phyloP scores from a whole-genome alignment of 2,329 filamentous ascomycete species.

The Coleophoma cylindrospora region DNA sequence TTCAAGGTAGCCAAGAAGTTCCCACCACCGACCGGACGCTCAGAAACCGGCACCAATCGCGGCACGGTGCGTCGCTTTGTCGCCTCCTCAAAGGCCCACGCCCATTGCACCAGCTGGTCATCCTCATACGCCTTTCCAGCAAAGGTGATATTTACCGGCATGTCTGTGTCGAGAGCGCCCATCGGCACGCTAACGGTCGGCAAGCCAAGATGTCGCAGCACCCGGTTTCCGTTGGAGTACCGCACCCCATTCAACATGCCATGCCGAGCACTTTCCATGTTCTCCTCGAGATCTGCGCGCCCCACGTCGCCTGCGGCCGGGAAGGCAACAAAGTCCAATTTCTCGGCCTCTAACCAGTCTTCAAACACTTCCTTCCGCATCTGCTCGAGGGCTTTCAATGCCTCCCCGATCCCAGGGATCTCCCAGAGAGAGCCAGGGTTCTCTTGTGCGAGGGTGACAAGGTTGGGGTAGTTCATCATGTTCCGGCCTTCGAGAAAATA shows the following conservation, averaged over 20 bases:
- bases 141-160: slow-evolving; percentile 50
- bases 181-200: slow-evolving; percentile 49
- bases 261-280: slow-evolving; percentile 25
- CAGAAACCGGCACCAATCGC: slow-evolving; percentile 1
- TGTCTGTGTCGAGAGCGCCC: slow-evolving; percentile 38
- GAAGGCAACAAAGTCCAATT: slow-evolving; percentile 41
- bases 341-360: slow-evolving; percentile 39
- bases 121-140: slow-evolving; percentile 44
- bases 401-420: slow-evolving; percentile 34
- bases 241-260: slow-evolving; percentile 44
- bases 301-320: slow-evolving; percentile 47
- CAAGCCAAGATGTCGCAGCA: slow-evolving; percentile 47
- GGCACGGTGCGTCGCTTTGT: slow-evolving; percentile 1
- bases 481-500: neutral
- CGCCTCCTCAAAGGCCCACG: slow-evolving; percentile 16
- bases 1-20: no score
- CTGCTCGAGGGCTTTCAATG: slow-evolving; percentile 39
- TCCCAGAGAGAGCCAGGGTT: slow-evolving; percentile 29
- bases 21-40: no score
- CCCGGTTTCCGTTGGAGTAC: slow-evolving; percentile 48
- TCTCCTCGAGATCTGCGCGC: slow-evolving; percentile 38
- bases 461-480: neutral
- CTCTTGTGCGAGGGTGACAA: neutral
- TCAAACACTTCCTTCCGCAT: slow-evolving; percentile 44
- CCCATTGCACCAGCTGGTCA: slow-evolving; percentile 19